Evolutionary conservation across 176 grass and related monocot genomes (phyloP).

Genomic region (Stipa capillata): DNA sequence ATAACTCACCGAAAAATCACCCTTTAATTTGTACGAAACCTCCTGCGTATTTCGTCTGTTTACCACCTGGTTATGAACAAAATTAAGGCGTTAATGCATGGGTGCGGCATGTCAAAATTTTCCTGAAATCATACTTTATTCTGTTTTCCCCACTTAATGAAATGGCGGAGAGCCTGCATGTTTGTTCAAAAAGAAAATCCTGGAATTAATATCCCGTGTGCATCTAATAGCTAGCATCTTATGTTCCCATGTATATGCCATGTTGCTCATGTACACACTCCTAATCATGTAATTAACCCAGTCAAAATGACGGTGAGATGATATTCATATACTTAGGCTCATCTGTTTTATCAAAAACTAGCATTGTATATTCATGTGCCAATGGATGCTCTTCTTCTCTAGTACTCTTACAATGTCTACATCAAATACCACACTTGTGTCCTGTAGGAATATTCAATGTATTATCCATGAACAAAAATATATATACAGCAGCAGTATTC

Average conservation of each 20-base stretch:
- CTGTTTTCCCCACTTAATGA: too few relatives aligned
- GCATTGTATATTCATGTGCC: background rate
- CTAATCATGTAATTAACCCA: background rate
- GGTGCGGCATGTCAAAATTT: background rate
- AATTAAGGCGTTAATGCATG: too few relatives aligned
- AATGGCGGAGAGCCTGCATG: too few relatives aligned
- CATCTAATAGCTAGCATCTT: background rate
- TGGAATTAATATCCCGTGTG: too few relatives aligned
- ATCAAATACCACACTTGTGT: conserved; percentile 34
- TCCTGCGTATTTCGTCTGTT: background rate
- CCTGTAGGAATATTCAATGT: conserved; percentile 13
- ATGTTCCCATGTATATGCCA: background rate
- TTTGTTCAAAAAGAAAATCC: too few relatives aligned
- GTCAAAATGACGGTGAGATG: background rate
- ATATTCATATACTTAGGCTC: background rate
- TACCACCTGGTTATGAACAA: too few relatives aligned
- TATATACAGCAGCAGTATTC: background rate
- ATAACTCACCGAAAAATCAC: background rate
- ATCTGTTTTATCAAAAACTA: background rate
- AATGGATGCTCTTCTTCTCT: background rate
- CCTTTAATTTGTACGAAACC: background rate
- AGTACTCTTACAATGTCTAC: conserved; percentile 25
- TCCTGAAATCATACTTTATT: background rate
- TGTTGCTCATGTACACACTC: background rate
- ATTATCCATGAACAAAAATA: background rate